Evolutionary conservation across 2,329 filamentous ascomycete species (phyloP), one percentile per base, ranked within the genome.

Genomic region (Pleomassaria siparia): DNA sequence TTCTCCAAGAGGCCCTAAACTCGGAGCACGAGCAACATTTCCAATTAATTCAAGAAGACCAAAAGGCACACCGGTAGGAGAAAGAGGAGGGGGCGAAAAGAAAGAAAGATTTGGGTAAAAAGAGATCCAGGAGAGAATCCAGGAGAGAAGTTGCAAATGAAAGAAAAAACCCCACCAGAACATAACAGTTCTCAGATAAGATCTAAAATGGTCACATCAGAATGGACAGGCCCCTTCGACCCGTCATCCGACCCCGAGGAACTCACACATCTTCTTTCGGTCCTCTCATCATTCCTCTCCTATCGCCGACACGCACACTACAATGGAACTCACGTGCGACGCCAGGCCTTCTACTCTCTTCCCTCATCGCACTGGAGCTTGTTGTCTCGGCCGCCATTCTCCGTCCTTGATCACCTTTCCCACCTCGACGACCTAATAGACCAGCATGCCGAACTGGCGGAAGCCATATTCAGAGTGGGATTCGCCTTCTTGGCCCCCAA

Each of bases 341-440:
- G 95, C 22, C 91, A 94, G 70, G 87, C 90, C 12, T 96, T 99
- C 72, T 99, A 97, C 70, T 88, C 91, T 8, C 79, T 99, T 5
- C 90, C 92, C 1, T 84, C 86, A 49, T 76, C 80, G 1, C 91
- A 99, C 68, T 94, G 90, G 85, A 82, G 88, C 62, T 80, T 95
- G 64, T 81, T 99, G 1, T 85, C 90, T 0, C 80, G 80, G 4
- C 85, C 88, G 0, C 92, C 91, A 0, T 95, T 97, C 75, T 88
- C 84, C 48, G 84, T 94, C 44, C 80, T 95, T 6, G 83, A 91
- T 28, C 89, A 85, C 0, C 81, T 99, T 28, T 82, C 87, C 56
- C 81, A 80, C 40, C 82, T 95, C 11, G 95, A 99, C 64, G 83
- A 87, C 46, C 90, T 92, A 36, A 96, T 99, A 53, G 91, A 96